These are phyloP conservation scores for Corchorus olitorius DNA, from an alignment of 345 rosid genomes.

Conservation along the genomic window DNA sequence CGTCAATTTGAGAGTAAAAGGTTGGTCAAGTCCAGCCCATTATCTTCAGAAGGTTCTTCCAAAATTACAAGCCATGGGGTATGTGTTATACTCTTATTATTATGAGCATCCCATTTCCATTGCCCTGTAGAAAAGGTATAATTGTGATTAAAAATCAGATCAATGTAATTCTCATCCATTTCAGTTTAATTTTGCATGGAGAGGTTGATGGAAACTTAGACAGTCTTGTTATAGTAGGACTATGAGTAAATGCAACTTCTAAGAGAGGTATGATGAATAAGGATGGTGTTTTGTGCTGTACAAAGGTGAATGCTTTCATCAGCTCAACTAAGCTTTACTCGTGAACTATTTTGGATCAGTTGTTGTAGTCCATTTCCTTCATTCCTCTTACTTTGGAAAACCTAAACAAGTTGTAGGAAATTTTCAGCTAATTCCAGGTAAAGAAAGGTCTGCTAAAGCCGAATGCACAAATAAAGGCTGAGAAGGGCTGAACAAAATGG, in stretches of 20 bases:
- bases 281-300: neutral
- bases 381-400: neutral
- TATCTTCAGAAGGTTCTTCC: conserved; percentile 95
- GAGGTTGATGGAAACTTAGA: neutral
- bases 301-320: neutral
- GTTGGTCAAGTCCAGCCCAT: conserved; percentile 84
- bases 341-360: neutral
- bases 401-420: neutral
- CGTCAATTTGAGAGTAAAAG: conserved; percentile 89
- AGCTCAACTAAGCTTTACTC: neutral
- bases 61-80: conserved; percentile 69
- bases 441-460: neutral
- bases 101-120: neutral
- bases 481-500: neutral
- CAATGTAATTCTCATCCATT: neutral
- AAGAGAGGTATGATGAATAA: neutral
- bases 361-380: neutral
- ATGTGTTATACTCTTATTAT: conserved; percentile 22
- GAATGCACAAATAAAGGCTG: neutral
- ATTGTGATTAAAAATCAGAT: neutral
- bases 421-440: neutral
- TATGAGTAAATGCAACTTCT: neutral
- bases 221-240: neutral
- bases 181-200: neutral
- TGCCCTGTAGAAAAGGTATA: neutral